These are phyloP conservation scores for Salix brachista DNA, from an alignment of 345 rosid genomes.

Conservation along the genomic window DNA sequence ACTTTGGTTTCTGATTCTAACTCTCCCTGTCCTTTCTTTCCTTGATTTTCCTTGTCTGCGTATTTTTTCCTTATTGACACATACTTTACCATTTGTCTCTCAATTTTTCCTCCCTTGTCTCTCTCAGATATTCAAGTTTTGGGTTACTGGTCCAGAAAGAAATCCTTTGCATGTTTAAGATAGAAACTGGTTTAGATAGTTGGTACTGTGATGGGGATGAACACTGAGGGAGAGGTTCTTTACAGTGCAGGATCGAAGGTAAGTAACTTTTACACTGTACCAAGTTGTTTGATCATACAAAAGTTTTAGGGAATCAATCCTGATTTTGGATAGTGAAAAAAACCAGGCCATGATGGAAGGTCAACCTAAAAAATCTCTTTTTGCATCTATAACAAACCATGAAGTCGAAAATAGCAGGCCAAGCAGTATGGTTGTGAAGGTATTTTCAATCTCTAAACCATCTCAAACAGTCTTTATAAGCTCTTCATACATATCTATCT, in stretches of 20 bases:
- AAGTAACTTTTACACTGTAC: constrained; percentile 2
- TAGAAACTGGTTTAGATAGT: neutral
- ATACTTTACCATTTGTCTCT: neutral
- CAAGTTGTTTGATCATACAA: neutral
- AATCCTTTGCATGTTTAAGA: constrained; percentile 1
- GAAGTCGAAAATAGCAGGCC: constrained; percentile 42
- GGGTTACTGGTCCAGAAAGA: neutral
- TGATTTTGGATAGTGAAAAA: neutral
- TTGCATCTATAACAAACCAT: constrained; percentile 43
- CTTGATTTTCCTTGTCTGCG: neutral
- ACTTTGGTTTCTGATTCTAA: neutral
- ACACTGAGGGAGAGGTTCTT: constrained; percentile 22
- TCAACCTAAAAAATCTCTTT: constrained; percentile 33
- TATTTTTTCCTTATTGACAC: neutral
- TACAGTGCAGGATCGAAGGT: constrained; percentile 37
- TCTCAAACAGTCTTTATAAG: neutral
- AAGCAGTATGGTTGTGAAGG: constrained; percentile 69
- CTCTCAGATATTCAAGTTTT: neutral
- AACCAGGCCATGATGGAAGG: constrained; percentile 41
- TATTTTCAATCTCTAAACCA: constrained; percentile 11
- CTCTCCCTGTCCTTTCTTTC: neutral
- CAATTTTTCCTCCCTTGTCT: neutral
- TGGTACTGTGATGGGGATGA: constrained; percentile 27
- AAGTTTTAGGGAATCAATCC: neutral
- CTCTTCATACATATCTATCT: neutral